Evolutionary conservation across 176 grass and related monocot genomes (phyloP).

Genomic region (Carex littledalei): DNA sequence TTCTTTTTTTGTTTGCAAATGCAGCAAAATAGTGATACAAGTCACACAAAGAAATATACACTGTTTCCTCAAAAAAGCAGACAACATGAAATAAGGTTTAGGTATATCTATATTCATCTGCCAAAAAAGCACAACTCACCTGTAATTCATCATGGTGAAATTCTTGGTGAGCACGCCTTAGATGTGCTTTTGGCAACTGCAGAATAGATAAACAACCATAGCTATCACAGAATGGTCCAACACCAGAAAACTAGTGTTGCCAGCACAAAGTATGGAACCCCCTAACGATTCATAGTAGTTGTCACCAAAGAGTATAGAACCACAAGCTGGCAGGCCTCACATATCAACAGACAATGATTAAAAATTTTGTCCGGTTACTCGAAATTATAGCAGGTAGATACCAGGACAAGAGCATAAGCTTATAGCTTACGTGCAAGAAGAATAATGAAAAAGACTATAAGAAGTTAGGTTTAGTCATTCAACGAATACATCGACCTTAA

Average conservation of each 20-base stretch:
- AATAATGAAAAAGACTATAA: not conserved
- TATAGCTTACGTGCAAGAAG: not conserved
- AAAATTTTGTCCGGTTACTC: not conserved
- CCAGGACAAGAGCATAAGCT: not conserved
- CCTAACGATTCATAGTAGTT: not conserved
- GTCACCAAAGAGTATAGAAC: not conserved
- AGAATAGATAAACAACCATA: constrained; percentile 19
- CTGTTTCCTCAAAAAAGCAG: not conserved
- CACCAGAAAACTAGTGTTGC: not conserved
- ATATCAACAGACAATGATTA: not conserved
- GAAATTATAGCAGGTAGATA: not conserved
- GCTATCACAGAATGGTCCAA: constrained; percentile 1
- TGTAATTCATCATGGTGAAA: constrained; percentile 68
- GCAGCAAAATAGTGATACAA: not conserved
- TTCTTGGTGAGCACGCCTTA: constrained; percentile 75
- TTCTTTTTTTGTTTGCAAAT: not conserved
- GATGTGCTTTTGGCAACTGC: constrained; percentile 78
- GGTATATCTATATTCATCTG: not conserved
- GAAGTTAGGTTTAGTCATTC: no score
- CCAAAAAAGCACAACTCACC: constrained; percentile 35
- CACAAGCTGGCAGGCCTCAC: not conserved
- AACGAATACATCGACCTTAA: not conserved
- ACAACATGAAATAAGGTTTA: constrained; percentile 13
- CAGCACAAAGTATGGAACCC: not conserved
- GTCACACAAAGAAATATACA: not conserved